Evolutionary conservation across 352 stramenopile genomes (phyloP), one percentile per base, ranked within the genome.

Genomic region (Blastocystis sp.): DNA sequence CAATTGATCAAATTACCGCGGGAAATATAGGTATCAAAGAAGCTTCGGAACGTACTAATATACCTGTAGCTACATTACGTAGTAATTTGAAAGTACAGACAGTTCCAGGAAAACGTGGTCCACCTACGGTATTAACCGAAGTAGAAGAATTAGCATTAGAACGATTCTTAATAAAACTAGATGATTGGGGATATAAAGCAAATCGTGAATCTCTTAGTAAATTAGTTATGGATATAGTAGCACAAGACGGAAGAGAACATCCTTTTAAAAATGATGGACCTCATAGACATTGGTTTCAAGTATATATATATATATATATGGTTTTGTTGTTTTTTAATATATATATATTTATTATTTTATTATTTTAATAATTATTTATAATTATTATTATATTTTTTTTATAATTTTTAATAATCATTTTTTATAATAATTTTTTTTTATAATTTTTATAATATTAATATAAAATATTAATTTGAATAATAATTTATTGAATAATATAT

Each of bases 231-330:
- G 10, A 23, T 7, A 27, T 62, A 23, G 52, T 62, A 27, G 41
- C 9, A n/a, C 31, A 40, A 21, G 52, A 62, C 24, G 54, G 54
- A 21, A 39, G 52, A 2, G 5, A 24, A 4, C 52, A 62, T 16
- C 52, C 52, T n/a, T 62, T 62, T 24, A 62, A 62, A 31, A 42
- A 62, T 1, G 52, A 62, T 27, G 52, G 52, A 10, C 52, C 52
- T 11, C 52, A 62, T 41, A 39, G 52, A 30, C 52, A 62, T 32
- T 62, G 52, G 52, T 62, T 62, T 27, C 23, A 62, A 7, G 52
- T 62, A 11, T 27, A 21, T 11, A 1, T 32, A n/a, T 13, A 6
- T n/a, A 4, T 13, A 1, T 19, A 4, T n/a, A n/a, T n/a, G n/a
- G n/a, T n/a, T n/a, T n/a, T n/a, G n/a, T n/a, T n/a, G n/a, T n/a